These are phyloP conservation scores for Spinacia oleracea DNA, from an alignment of 179 eudicot genomes.

Conservation along the genomic window DNA sequence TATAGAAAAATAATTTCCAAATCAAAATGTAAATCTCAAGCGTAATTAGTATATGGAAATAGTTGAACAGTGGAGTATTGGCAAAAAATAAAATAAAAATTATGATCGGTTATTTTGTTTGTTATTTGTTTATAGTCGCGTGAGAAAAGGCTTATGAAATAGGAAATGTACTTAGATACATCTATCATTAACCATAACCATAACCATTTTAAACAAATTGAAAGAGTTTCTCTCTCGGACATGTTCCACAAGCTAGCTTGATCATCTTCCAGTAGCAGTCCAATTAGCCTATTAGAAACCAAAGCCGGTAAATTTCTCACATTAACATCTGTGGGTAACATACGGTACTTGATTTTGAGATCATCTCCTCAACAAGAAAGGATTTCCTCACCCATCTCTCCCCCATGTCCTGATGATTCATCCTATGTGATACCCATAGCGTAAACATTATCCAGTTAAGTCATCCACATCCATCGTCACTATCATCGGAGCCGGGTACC, in stretches of 20 bases:
- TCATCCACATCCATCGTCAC: constrained; percentile 65
- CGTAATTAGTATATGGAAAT: too few relatives aligned
- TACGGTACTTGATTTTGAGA: constrained; percentile 49
- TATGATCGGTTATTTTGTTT: too few relatives aligned
- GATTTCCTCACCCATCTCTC: constrained; percentile 60
- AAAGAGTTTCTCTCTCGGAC: background rate
- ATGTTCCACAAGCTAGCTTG: background rate
- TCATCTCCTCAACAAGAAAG: constrained; percentile 56
- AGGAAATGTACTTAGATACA: too few relatives aligned
- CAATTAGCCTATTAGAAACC: constrained; percentile 52
- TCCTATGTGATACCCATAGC: constrained; percentile 52
- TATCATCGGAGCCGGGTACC: constrained; percentile 58
- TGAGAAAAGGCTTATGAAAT: too few relatives aligned
- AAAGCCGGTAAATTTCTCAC: constrained; percentile 47
- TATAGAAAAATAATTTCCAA: too few relatives aligned
- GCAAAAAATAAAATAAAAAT: too few relatives aligned
- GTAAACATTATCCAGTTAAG: constrained; percentile 56
- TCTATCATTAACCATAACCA: too few relatives aligned
- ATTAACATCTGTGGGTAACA: constrained; percentile 55
- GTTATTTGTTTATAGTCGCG: too few relatives aligned
- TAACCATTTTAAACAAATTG: background rate
- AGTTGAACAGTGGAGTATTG: too few relatives aligned
- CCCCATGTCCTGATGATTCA: constrained; percentile 69
- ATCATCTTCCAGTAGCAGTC: constrained; percentile 40
- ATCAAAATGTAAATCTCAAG: too few relatives aligned